Evolutionary conservation across 345 rosid species (phyloP), one percentile per base, ranked within the genome.

Genomic region (Linum tenue): DNA sequence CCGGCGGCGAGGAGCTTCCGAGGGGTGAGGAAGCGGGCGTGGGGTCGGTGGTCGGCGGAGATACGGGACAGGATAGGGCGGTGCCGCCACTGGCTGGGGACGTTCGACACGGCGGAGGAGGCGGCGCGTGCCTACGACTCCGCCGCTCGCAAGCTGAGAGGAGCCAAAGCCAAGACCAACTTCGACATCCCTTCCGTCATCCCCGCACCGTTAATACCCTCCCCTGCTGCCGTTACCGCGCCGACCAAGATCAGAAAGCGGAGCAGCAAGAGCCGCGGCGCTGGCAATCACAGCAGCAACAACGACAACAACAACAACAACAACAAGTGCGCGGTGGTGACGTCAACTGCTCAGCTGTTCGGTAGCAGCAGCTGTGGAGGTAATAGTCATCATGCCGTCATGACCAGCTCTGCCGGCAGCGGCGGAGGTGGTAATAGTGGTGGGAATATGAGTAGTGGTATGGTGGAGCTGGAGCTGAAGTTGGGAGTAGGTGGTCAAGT

Each of bases 21-120:
- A 67, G 98, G 98, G 41, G 98, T 92, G 64, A 77, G 98, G 55
- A 92, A 86, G 85, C 80, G 98, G 62, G 97, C 98, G 10, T 92
- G 98, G 98, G 98, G 98, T 11, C 81, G 98, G 73, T 92, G 97
- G 97, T 92, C 98, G 9, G 96, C 98, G 43, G 98, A 92, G 83
- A 92, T 92, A 74, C 75, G 98, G 37, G 98, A 92, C 82, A 79
- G 86, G 15, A 78, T 92, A 7, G 98, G 98, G 61, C 63, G 90
- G 73, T 92, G 98, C 78, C 75, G 98, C 51, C 98, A 92, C 78
- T 92, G 98, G 98, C 79, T 92, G 40, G 98, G 98, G 11, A 92
- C 97, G 3, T 92, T 92, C 60, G 92, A 92, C 75, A 86, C 97
- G 1, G 98, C 98, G 10, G 98, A 89, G 70, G 98, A 92, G 64